A percentile compares a stretch with the other conserved stretches of the same genome.
Conservation (phyloP, 1,284 basidiomycete genomes). For the Hemileia vastatrix region DNA sequence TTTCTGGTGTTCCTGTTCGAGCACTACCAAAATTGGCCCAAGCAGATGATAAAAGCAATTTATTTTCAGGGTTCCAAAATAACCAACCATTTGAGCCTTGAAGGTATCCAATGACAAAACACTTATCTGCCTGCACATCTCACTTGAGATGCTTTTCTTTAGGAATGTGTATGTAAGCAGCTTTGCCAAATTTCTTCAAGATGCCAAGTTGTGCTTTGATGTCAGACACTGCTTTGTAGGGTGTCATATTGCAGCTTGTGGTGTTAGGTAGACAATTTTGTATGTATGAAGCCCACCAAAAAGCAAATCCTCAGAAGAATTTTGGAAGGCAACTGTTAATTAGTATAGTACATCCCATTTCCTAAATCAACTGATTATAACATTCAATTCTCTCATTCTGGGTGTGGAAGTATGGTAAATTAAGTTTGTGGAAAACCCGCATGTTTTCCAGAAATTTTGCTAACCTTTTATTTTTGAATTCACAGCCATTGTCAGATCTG, state of each 20-base stretch:
- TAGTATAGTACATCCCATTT: background rate
- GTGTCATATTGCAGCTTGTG: background rate
- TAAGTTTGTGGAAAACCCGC: too few species aligned
- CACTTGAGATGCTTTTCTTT: background rate
- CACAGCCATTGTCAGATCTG: too few species aligned
- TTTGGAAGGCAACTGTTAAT: background rate
- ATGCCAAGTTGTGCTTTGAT: background rate
- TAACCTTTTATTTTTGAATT: too few species aligned
- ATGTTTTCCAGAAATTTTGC: too few species aligned
- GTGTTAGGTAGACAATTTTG: background rate
- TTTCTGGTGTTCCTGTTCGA: too few species aligned
- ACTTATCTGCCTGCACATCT: background rate
- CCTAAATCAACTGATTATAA: background rate
- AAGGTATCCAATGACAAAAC: background rate
- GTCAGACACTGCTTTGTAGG: background rate
- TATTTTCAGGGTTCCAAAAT: background rate
- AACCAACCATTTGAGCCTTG: slow-evolving; percentile 2
- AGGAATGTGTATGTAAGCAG: background rate
- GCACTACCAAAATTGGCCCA: background rate
- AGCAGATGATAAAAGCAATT: background rate
- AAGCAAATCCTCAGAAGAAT: background rate
- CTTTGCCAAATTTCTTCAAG: background rate
- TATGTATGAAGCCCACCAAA: background rate
- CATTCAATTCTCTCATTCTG: slow-evolving; percentile 1
- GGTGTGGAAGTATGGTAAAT: slow-evolving; percentile 2